These are phyloP conservation scores for Syncephalastrum contaminatum DNA, from an alignment of 371 early-diverging fungal species.

Conservation along the genomic window DNA sequence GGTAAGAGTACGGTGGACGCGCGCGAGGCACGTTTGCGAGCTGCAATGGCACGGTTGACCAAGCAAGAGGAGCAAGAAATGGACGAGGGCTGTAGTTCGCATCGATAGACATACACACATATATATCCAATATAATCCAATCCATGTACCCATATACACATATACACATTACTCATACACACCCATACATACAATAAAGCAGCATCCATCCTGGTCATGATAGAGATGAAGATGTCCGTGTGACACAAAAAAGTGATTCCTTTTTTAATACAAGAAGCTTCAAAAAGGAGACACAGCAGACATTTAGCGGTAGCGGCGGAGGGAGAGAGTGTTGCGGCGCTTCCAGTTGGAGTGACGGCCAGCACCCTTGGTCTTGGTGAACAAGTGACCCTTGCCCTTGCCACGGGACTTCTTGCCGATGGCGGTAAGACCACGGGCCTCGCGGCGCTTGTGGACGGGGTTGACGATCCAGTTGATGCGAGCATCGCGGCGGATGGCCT, in stretches of 20 bases:
- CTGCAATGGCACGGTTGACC: conserved; percentile 43
- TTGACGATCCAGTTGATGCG: conserved; percentile 99
- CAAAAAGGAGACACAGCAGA: conserved; percentile 4
- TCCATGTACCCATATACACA: no score
- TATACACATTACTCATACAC: no score
- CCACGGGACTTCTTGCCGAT: conserved; percentile 98
- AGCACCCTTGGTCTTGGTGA: conserved; percentile 74
- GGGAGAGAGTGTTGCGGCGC: conserved; percentile 71
- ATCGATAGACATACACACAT: neutral
- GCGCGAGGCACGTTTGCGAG: conserved; percentile 34
- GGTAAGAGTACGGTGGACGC: conserved; percentile 8
- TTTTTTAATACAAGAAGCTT: no score
- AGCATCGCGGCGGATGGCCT: conserved; percentile 96
- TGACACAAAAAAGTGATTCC: no score
- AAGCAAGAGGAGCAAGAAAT: conserved; percentile 52
- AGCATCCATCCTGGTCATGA: no score
- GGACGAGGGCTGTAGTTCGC: conserved; percentile 50
- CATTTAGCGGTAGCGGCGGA: conserved; percentile 75
- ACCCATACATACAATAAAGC: no score
- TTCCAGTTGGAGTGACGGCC: conserved; percentile 53
- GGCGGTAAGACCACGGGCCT: conserved; percentile 97
- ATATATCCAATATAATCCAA: no score
- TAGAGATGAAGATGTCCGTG: no score
- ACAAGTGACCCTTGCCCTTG: conserved; percentile 94
- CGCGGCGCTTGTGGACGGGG: conserved; percentile 98